Evolutionary conservation across 495 filamentous ascomycete genomes (phyloP), one percentile per base, ranked within the genome.

Genomic region (Cryomyces minteri): DNA sequence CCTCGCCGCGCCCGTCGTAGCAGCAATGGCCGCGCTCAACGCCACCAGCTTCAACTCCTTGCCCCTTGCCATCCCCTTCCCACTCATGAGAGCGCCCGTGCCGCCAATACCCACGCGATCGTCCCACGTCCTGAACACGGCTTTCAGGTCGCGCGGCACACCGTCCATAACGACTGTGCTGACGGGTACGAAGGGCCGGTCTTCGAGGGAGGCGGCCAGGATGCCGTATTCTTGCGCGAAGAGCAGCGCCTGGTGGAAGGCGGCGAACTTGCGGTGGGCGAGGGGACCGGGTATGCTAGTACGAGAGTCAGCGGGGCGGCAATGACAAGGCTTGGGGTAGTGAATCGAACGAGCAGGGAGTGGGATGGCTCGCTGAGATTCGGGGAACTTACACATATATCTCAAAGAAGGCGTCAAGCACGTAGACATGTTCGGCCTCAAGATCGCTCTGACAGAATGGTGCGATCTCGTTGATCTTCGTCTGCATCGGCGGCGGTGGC

Each of bases 211-310:
- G 9, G 82, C 82, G 11, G 85, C 84, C 4, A 93, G 72, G 47
- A 94, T 88, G 33, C 79, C 80, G 54, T 94, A 95, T 56, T 94
- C 88, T 56, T 93, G 86, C 2, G 87, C 84, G 51, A 94, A 94
- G 48, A 85, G 68, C 37, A 94, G 69, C 3, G 88, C 85, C 29
- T 81, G 80, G 48, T 80, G 76, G 57, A 95, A 93, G 7, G 76
- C 79, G 4, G 74, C 67, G 44, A 82, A 78, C 57, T 84, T 77
- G 40, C 74, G 64, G 51, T 80, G 73, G 10, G 87, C 78, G 44
- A 73, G 71, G 41, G 80, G 70, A 45, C 84, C 84, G 45, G 93
- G 73, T 54, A 94, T 77, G 51, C 76, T 80, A 43, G 42, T 49
- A n/a, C n/a, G 48, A n/a, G 30, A 49, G 48, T 55, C 31, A 39